Evolutionary conservation across 2,329 filamentous ascomycete genomes (phyloP).

Genomic region (Juglanconis sp.): DNA sequence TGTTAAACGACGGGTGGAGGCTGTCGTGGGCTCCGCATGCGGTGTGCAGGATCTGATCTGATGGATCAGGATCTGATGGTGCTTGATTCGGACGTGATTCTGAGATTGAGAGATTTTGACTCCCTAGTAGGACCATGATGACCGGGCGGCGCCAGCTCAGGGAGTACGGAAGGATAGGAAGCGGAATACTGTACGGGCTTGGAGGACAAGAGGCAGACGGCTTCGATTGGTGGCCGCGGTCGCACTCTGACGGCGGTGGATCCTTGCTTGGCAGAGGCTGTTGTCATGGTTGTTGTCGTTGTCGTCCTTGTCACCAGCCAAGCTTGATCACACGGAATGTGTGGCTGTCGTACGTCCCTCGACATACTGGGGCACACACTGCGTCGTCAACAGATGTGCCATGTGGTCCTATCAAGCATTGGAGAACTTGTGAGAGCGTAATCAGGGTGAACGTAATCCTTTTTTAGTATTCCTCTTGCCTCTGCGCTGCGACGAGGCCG

Average conservation of each 20-base stretch:
- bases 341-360: background rate
- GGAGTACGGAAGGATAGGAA: background rate
- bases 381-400: conserved; percentile 1
- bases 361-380: background rate
- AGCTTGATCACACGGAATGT: background rate
- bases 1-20: background rate
- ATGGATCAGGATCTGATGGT: too few relatives aligned
- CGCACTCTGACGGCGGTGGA: too few relatives aligned
- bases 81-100: too few relatives aligned
- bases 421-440: background rate
- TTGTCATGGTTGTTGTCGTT: too few relatives aligned
- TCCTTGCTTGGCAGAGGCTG: too few relatives aligned
- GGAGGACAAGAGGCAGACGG: background rate
- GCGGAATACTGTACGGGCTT: background rate
- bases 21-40: background rate
- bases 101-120: too few relatives aligned
- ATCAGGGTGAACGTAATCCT: background rate
- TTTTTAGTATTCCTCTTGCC: too few relatives aligned
- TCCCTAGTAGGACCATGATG: too few relatives aligned
- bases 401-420: conserved; percentile 1
- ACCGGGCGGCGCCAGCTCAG: background rate
- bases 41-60: background rate
- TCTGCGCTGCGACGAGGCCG: too few relatives aligned
- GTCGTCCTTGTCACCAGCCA: too few relatives aligned
- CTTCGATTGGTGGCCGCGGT: too few relatives aligned